These are phyloP conservation scores for Trichocladium antarcticum DNA, from an alignment of 495 filamentous ascomycete species.

Conservation along the genomic window DNA sequence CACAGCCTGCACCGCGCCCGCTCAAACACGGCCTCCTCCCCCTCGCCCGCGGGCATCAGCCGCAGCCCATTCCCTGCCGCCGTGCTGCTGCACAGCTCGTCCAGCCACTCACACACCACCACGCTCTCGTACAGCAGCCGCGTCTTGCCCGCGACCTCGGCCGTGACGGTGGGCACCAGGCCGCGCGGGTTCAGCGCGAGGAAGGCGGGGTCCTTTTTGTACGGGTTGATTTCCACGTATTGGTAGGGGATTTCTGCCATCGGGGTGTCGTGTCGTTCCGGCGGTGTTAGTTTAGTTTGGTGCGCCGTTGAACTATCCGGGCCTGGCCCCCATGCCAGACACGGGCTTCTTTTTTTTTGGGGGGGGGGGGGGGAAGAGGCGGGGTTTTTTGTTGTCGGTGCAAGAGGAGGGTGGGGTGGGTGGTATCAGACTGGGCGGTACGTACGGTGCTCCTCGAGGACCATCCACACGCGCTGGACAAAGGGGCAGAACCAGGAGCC, in stretches of 20 bases:
- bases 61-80: too few species aligned
- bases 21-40: constrained; percentile 39
- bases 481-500: constrained; percentile 45
- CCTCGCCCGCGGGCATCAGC: constrained; percentile 37
- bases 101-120: constrained; percentile 58
- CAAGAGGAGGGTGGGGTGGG: too few species aligned
- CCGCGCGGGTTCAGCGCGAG: constrained; percentile 57
- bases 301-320: too few species aligned
- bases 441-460: constrained; percentile 63
- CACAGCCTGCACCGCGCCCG: constrained; percentile 52
- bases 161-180: constrained; percentile 52
- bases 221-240: constrained; percentile 64
- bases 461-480: constrained; percentile 56
- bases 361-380: too few species aligned
- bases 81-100: constrained; percentile 45
- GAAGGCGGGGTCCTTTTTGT: constrained; percentile 52
- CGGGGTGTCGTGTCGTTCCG: too few species aligned
- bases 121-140: constrained; percentile 57
- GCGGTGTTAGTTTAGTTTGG: too few species aligned
- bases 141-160: constrained; percentile 27
- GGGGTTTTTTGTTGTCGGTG: too few species aligned
- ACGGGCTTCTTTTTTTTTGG: too few species aligned
- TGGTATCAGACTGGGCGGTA: too few species aligned
- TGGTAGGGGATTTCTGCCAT: constrained; percentile 56
- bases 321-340: too few species aligned